A percentile compares a stretch with the other conserved stretches of the same genome.
Evolutionary conservation across 139 green algal genomes (phyloP).

Genomic region (Choricystis sp.): DNA sequence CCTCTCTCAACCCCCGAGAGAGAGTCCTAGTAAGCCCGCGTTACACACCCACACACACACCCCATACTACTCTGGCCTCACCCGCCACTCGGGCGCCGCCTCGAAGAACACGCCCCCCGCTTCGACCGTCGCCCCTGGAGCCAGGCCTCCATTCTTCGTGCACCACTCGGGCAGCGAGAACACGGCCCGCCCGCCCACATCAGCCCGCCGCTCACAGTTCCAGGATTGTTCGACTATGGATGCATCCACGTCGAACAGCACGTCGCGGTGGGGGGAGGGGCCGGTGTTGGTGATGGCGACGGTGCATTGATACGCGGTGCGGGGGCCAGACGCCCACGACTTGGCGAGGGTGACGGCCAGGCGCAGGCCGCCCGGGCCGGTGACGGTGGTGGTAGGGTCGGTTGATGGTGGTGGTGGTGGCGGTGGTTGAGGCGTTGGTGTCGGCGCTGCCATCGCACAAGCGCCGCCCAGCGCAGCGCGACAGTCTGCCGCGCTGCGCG

Average conservation of each 20-base stretch:
- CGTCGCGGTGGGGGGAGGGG: not conserved
- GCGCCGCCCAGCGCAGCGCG: not conserved
- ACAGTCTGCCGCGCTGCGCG: not conserved
- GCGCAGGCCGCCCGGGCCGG: not conserved
- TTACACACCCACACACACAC: too few relatives aligned
- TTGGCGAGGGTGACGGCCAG: not conserved
- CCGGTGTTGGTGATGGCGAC: not conserved
- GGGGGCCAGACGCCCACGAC: not conserved
- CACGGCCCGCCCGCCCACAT: not conserved
- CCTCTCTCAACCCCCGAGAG: too few relatives aligned
- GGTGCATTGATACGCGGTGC: not conserved
- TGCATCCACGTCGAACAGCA: not conserved
- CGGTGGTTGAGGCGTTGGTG: not conserved
- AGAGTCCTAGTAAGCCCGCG: too few relatives aligned
- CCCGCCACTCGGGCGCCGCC: not conserved
- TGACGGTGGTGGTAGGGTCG: not conserved
- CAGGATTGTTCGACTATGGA: not conserved
- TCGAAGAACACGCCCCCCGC: not conserved
- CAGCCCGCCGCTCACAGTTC: not conserved
- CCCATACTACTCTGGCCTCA: not conserved
- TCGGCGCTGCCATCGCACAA: not conserved
- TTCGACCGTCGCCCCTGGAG: not conserved
- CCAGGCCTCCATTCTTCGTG: not conserved
- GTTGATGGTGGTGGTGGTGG: not conserved
- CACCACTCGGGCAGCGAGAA: not conserved